phyloP scores from a whole-genome alignment of 441 rosid species.

The Melastoma candidum region DNA sequence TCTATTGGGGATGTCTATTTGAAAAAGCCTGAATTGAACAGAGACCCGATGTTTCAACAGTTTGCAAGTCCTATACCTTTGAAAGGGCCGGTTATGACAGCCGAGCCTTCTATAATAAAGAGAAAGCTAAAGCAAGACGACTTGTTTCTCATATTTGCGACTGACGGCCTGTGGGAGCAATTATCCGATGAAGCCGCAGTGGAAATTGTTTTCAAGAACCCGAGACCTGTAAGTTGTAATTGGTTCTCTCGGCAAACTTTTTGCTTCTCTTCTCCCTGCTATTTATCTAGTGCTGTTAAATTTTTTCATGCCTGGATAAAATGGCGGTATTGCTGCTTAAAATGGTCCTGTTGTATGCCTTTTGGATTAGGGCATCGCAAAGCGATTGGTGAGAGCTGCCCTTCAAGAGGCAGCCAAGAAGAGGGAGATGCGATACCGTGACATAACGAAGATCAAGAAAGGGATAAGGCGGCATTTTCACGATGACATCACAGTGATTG shows the following conservation, averaged over 20 bases:
- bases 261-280: neutral
- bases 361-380: constrained; percentile 50
- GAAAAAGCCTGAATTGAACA: constrained; percentile 27
- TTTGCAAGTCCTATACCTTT: constrained; percentile 23
- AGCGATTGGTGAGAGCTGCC: constrained; percentile 71
- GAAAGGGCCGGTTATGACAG: constrained; percentile 24
- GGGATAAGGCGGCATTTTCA: constrained; percentile 77
- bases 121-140: constrained; percentile 24
- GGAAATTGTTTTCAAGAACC: constrained; percentile 27
- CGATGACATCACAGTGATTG: constrained; percentile 72
- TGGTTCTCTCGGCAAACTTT: neutral
- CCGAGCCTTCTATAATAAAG: constrained; percentile 29
- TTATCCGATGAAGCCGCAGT: constrained; percentile 28
- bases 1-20: constrained; percentile 34
- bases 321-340: too few relatives aligned
- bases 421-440: constrained; percentile 64
- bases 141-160: constrained; percentile 20
- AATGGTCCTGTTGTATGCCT: too few relatives aligned
- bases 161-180: constrained; percentile 38
- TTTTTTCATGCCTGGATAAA: too few relatives aligned
- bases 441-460: constrained; percentile 47
- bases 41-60: constrained; percentile 20
- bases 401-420: constrained; percentile 64
- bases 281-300: neutral
- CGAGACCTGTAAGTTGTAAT: constrained; percentile 22